Conservation (phyloP, 768 basidiomycete species). For the Astraeus odoratus region DNA sequence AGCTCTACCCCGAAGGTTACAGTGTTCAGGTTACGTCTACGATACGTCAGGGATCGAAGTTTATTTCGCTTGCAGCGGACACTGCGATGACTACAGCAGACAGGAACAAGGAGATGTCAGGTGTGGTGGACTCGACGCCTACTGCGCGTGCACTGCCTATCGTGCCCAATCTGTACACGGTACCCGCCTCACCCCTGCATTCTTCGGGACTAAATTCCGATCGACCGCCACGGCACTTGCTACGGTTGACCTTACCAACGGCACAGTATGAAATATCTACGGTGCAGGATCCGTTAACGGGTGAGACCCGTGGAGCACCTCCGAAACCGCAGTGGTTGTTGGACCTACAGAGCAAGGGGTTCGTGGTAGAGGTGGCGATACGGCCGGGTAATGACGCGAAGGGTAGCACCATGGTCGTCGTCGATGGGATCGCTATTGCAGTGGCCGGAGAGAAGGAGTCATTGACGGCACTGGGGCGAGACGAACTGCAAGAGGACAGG, state of each 20-base stretch:
- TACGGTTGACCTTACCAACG: conserved; percentile 76
- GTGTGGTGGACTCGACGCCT: not conserved
- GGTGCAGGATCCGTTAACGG: conserved; percentile 76
- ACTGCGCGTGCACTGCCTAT: conserved; percentile 39
- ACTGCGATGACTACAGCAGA: conserved; percentile 13
- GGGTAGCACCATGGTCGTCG: conserved; percentile 14
- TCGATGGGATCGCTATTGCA: conserved; percentile 32
- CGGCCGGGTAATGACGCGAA: conserved; percentile 30
- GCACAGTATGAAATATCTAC: conserved; percentile 72
- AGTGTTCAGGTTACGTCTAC: conserved; percentile 41
- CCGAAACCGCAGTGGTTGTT: conserved; percentile 68
- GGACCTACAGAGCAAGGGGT: conserved; percentile 54
- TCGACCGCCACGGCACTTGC: conserved; percentile 57
- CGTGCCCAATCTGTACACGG: conserved; percentile 55
- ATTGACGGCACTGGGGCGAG: conserved; percentile 61
- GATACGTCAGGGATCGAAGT: conserved; percentile 32
- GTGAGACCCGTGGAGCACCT: conserved; percentile 52
- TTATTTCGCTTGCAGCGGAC: conserved; percentile 30
- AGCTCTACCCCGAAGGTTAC: conserved; percentile 75
- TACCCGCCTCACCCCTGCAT: conserved; percentile 78
- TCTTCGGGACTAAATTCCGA: conserved; percentile 58
- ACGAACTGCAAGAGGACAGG: conserved; percentile 70
- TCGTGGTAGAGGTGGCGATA: conserved; percentile 51
- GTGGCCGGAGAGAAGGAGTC: conserved; percentile 74
- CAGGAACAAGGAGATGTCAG: conserved; percentile 5